These are phyloP conservation scores for Chenopodium album DNA, from an alignment of 148 eudicot genomes.

Conservation along the genomic window DNA sequence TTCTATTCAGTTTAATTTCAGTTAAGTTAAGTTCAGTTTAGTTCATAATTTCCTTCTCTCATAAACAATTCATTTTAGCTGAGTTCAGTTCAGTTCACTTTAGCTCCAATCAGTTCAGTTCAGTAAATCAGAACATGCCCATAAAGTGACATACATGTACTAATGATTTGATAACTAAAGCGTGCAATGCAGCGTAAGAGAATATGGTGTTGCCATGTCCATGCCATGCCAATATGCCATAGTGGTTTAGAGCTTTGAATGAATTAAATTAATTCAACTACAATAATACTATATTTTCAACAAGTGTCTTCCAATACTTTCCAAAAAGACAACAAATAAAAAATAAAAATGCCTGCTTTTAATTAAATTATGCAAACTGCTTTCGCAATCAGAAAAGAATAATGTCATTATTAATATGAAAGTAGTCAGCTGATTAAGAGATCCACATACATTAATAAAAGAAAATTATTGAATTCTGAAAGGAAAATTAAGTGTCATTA, in stretches of 20 bases:
- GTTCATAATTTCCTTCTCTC: too few species aligned
- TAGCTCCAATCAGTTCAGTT: too few species aligned
- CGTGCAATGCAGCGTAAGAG: background rate
- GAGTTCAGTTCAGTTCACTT: too few species aligned
- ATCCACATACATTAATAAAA: background rate
- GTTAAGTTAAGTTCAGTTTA: too few species aligned
- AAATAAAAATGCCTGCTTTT: background rate
- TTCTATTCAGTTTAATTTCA: too few species aligned
- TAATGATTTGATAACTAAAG: background rate
- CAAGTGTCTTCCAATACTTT: too few species aligned
- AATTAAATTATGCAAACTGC: background rate
- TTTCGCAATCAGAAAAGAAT: background rate
- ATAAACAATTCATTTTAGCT: too few species aligned
- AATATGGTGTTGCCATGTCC: constrained; percentile 4
- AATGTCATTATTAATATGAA: background rate
- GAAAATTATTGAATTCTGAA: too few species aligned
- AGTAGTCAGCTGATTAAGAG: background rate
- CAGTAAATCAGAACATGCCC: too few species aligned
- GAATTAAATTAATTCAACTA: background rate
- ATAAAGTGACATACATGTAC: background rate
- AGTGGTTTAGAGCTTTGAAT: background rate
- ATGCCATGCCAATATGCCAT: background rate
- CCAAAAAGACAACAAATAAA: too few species aligned
- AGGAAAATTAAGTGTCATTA: background rate
- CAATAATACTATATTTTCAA: too few species aligned